Percentiles rank a stretch among this genome's conserved stretches.
These are phyloP conservation scores for Cenchrus purpureus DNA, from an alignment of 176 grass and related monocot species.

Conservation along the genomic window DNA sequence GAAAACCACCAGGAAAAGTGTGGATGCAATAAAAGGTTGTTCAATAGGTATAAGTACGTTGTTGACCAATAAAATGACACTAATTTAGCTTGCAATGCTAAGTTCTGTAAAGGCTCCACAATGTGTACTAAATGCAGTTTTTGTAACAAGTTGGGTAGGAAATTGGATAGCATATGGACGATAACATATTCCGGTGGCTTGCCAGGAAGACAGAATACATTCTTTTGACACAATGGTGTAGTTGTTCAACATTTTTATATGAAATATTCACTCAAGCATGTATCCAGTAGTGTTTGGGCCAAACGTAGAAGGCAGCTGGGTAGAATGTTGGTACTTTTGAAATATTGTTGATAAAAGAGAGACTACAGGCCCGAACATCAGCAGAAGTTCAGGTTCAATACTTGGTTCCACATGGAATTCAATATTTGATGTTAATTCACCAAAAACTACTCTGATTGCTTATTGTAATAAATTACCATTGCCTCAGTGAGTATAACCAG, in stretches of 20 bases:
- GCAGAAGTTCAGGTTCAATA: slow-evolving; percentile 11
- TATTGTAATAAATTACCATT: slow-evolving; percentile 16
- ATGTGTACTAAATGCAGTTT: not conserved
- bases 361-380: slow-evolving; percentile 6
- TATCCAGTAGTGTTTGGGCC: not conserved
- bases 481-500: not conserved
- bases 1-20: slow-evolving; percentile 6
- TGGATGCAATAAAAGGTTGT: slow-evolving; percentile 13
- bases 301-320: not conserved
- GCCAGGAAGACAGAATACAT: not conserved
- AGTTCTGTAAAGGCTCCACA: slow-evolving; percentile 1
- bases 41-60: not conserved
- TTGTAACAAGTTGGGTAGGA: not conserved
- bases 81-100: slow-evolving; percentile 7
- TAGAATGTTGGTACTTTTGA: not conserved
- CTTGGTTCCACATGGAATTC: not conserved
- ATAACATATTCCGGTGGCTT: not conserved
- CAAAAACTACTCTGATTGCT: slow-evolving; percentile 7
- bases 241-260: not conserved
- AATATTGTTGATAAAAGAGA: slow-evolving; percentile 21
- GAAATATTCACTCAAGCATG: slow-evolving; percentile 19
- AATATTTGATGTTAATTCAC: not conserved
- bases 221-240: not conserved
- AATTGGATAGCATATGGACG: not conserved
- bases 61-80: not conserved